phyloP scores from a whole-genome alignment of 78 protist species.

The Dictyostelium brefeldianum region DNA sequence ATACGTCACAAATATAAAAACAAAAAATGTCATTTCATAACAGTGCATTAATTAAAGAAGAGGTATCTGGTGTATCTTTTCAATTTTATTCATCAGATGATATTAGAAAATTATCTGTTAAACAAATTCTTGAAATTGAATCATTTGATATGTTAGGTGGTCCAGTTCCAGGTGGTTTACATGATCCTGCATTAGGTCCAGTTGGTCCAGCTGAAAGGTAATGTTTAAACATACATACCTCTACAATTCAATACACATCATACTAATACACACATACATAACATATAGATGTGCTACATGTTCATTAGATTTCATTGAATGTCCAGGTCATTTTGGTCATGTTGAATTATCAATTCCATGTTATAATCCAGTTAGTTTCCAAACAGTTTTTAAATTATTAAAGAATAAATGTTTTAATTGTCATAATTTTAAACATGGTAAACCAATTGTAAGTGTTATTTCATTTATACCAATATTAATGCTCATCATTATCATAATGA shows the following conservation, averaged over 20 bases:
- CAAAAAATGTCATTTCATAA: constrained; percentile 16
- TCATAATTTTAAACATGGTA: constrained; percentile 85
- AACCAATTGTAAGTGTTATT: constrained; percentile 39
- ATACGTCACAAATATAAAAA: not conserved
- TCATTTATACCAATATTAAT: too few species aligned
- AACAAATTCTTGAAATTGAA: constrained; percentile 75
- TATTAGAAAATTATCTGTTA: constrained; percentile 65
- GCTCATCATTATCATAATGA: too few species aligned
- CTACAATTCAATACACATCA: too few species aligned
- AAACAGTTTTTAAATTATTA: constrained; percentile 78
- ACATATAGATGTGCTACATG: constrained; percentile 92
- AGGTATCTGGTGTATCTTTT: constrained; percentile 68
- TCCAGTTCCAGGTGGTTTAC: constrained; percentile 91
- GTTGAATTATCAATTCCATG: constrained; percentile 93
- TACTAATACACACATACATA: not conserved
- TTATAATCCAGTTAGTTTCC: constrained; percentile 92
- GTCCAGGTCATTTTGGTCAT: constrained; percentile 99
- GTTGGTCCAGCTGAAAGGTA: constrained; percentile 68
- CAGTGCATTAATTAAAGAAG: constrained; percentile 38
- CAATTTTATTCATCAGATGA: constrained; percentile 83
- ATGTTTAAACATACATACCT: too few species aligned
- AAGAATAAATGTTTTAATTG: constrained; percentile 92
- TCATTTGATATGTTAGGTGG: constrained; percentile 80
- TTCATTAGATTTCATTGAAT: constrained; percentile 72
- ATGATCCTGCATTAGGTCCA: constrained; percentile 96